These are phyloP conservation scores for Aspergillus versicolor DNA, from an alignment of 2,329 filamentous ascomycete genomes.

Conservation along the genomic window DNA sequence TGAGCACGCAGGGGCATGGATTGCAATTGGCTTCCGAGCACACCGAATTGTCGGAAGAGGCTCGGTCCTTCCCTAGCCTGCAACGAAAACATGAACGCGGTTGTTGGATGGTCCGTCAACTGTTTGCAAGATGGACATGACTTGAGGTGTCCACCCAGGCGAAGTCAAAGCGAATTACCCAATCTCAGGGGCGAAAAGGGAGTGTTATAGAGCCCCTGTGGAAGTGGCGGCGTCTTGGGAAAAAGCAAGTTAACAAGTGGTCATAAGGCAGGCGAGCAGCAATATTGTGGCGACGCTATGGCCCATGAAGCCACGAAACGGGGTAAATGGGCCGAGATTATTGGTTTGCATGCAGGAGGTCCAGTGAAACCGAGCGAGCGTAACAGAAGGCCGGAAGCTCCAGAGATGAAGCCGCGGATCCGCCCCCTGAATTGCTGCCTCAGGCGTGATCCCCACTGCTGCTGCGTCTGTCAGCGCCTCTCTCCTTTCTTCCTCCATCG, in stretches of 20 bases:
- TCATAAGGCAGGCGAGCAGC: not conserved
- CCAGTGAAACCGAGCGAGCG: conserved; percentile 2
- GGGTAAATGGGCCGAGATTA: conserved; percentile 4
- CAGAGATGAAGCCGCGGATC: conserved; percentile 18
- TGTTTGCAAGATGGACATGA: not conserved
- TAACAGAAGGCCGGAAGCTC: not conserved
- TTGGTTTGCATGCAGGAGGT: not conserved
- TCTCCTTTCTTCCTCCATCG: conserved; percentile 8
- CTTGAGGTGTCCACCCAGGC: not conserved
- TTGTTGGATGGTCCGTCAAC: not conserved
- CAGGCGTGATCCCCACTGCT: conserved; percentile 10
- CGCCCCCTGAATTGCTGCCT: conserved; percentile 21
- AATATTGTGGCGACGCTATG: conserved; percentile 12
- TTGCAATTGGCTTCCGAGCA: not conserved
- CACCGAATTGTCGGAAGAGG: not conserved
- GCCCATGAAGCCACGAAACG: not conserved
- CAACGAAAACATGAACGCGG: not conserved
- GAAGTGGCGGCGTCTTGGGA: not conserved
- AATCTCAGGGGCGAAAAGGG: not conserved
- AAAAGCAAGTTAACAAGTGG: not conserved
- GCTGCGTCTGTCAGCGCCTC: conserved; percentile 6
- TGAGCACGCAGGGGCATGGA: no score
- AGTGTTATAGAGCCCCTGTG: not conserved
- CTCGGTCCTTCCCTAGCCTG: not conserved
- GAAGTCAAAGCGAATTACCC: not conserved